These are phyloP conservation scores for Xylariaceae sp. DNA, from an alignment of 2,329 filamentous ascomycete genomes.

Conservation along the genomic window DNA sequence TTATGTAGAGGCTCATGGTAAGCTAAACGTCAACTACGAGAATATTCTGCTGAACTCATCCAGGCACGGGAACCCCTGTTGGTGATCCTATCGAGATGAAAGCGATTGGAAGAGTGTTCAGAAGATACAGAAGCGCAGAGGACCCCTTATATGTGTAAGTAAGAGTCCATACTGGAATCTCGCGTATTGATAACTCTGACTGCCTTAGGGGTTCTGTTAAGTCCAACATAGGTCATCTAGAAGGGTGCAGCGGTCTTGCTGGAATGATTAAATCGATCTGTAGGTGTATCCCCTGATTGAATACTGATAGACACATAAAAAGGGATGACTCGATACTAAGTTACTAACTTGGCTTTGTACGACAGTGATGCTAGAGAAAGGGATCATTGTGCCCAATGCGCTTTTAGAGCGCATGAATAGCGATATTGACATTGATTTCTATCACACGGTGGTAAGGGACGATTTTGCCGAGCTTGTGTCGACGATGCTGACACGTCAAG, in stretches of 20 bases:
- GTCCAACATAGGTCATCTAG: slow-evolving; percentile 20
- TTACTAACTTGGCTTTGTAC: too few species aligned
- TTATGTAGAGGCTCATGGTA: slow-evolving; percentile 33
- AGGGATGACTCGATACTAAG: too few species aligned
- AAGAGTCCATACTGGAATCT: slow-evolving; percentile 1
- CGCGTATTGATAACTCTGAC: not conserved
- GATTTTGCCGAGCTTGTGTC: slow-evolving; percentile 4
- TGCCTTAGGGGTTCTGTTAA: slow-evolving; percentile 17
- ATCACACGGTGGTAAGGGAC: not conserved
- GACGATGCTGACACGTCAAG: not conserved
- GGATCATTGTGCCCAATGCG: slow-evolving; percentile 21
- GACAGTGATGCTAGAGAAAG: slow-evolving; percentile 31
- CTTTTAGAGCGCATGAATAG: slow-evolving; percentile 21
- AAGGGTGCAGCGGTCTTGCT: slow-evolving; percentile 22
- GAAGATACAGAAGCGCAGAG: slow-evolving; percentile 7
- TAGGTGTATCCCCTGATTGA: too few species aligned
- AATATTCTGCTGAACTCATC: not conserved
- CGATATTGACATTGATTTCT: slow-evolving; percentile 12
- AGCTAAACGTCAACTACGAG: not conserved
- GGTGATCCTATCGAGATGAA: slow-evolving; percentile 41
- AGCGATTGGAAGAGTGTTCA: slow-evolving; percentile 31
- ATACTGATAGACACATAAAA: too few species aligned
- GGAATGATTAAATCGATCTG: slow-evolving; percentile 27
- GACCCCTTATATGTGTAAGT: slow-evolving; percentile 23
- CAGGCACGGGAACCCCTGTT: slow-evolving; percentile 39